These are phyloP conservation scores for Gloeostereum incarnatum DNA, from an alignment of 768 basidiomycete genomes.

Conservation along the genomic window DNA sequence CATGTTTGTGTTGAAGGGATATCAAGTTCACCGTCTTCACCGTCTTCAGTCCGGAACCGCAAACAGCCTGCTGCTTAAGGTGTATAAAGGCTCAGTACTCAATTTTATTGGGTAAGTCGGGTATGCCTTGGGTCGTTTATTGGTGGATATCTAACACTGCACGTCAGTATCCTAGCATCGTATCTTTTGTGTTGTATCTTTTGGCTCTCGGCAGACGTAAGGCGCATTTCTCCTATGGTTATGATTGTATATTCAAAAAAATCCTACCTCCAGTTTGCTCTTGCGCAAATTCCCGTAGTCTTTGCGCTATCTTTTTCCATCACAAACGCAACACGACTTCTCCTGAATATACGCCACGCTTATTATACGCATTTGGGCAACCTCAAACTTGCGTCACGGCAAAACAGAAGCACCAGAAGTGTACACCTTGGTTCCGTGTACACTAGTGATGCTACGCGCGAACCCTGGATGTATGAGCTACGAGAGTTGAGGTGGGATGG, in stretches of 20 bases:
- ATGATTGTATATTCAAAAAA: background rate
- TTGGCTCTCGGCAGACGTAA: slow-evolving; percentile 16
- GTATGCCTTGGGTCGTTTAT: background rate
- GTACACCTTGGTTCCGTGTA: background rate
- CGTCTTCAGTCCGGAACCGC: slow-evolving; percentile 1
- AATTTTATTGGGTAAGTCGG: slow-evolving; percentile 16
- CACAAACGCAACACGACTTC: slow-evolving; percentile 19
- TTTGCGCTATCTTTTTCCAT: slow-evolving; percentile 19
- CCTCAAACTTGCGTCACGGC: background rate
- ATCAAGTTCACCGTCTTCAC: slow-evolving; percentile 6
- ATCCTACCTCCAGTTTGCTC: slow-evolving; percentile 11
- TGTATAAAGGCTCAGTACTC: slow-evolving; percentile 15
- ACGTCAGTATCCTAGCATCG: slow-evolving; percentile 17
- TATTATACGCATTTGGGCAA: slow-evolving; percentile 12
- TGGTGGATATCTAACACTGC: background rate
- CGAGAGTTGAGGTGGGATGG: slow-evolving; percentile 6
- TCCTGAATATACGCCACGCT: slow-evolving; percentile 20
- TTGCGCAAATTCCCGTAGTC: slow-evolving; percentile 17
- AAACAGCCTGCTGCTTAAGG: slow-evolving; percentile 10
- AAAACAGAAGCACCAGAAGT: background rate
- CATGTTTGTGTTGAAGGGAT: slow-evolving; percentile 15
- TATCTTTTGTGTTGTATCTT: slow-evolving; percentile 18
- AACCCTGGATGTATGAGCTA: slow-evolving; percentile 5
- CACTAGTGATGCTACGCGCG: background rate
- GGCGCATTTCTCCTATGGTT: slow-evolving; percentile 1